Evolutionary conservation across 2,329 filamentous ascomycete species (phyloP), one percentile per base, ranked within the genome.

Genomic region (Penicillium janthinellum): DNA sequence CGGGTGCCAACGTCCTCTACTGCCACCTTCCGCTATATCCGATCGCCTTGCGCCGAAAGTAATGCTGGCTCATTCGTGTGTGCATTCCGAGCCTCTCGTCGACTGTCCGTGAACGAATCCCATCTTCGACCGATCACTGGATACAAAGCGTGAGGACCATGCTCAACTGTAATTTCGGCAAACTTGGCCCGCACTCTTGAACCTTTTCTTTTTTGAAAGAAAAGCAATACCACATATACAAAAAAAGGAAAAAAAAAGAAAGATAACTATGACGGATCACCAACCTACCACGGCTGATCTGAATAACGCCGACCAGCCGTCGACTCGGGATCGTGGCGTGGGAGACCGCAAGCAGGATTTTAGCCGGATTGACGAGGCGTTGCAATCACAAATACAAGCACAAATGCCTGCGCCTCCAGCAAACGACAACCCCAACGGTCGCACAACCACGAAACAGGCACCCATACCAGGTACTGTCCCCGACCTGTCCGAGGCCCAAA

Each of bases 231-330:
- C 31, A 20, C 42, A 3, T n/a, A 44, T 47, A 59, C 50, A 59
- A 54, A 42, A 28, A 54, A 59, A 35, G 50, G 20, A 44, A 37
- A 39, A 60, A 58, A 60, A 66, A 65, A 62, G 60, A 39, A 57
- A 49, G 50, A 69, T 71, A 70, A 74, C 70, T 62, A 74, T 75
- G 71, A 69, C 70, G 52, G 73, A 75, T 60, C 65, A 64, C 54
- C 64, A 65, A 54, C 63, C 70, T 56, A 71, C 70, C 55, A 67
- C 67, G 59, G 63, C 67, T 64, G 70, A 72, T 58, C 63, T 72
- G 57, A 73, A 74, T 62, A 71, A 75, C 59, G 53, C 67, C 52
- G 67, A 69, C 38, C 64, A 65, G 53, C 58, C 59, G 59, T 60
- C 64, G 56, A 59, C 65, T 61, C 67, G 62, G 54, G 65, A 70